Evolutionary conservation across 2,329 filamentous ascomycete species (phyloP).

Genomic region (Sporothrix protearum): DNA sequence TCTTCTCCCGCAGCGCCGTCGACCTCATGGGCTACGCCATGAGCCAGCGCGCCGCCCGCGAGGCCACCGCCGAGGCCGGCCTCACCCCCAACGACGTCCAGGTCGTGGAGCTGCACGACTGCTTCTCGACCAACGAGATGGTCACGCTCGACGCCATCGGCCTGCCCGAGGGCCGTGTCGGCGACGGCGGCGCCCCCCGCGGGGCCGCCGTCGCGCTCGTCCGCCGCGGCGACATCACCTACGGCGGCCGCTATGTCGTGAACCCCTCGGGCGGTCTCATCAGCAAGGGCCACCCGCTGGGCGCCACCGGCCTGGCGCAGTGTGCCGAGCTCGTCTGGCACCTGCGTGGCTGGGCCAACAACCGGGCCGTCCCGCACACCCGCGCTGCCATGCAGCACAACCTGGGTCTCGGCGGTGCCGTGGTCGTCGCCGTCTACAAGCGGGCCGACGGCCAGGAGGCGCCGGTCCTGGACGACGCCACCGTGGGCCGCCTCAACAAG

Average conservation of each 20-base stretch:
- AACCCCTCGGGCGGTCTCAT: slow-evolving; percentile 95
- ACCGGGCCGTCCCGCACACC: slow-evolving; percentile 67
- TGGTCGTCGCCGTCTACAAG: slow-evolving; percentile 84
- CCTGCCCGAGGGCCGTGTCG: slow-evolving; percentile 72
- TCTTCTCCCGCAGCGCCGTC: slow-evolving; percentile 78
- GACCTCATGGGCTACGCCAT: slow-evolving; percentile 89
- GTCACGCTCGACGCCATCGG: slow-evolving; percentile 82
- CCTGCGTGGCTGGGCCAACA: slow-evolving; percentile 91
- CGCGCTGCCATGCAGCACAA: slow-evolving; percentile 84
- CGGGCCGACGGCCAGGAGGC: slow-evolving; percentile 71
- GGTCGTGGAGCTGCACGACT: slow-evolving; percentile 93
- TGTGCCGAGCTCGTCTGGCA: slow-evolving; percentile 96
- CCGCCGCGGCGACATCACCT: slow-evolving; percentile 81
- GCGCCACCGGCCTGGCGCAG: slow-evolving; percentile 91
- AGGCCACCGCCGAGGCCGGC: slow-evolving; percentile 71
- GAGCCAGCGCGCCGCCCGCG: slow-evolving; percentile 65
- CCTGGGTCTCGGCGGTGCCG: slow-evolving; percentile 84
- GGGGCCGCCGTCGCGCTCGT: slow-evolving; percentile 93
- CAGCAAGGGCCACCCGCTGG: slow-evolving; percentile 91
- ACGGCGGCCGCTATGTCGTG: slow-evolving; percentile 77
- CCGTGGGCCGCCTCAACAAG: slow-evolving; percentile 62
- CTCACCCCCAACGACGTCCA: slow-evolving; percentile 66
- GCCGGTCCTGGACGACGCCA: slow-evolving; percentile 55
- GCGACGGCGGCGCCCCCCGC: slow-evolving; percentile 74
- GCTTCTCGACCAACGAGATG: slow-evolving; percentile 95